Evolutionary conservation across 2,329 filamentous ascomycete species (phyloP), one percentile per base, ranked within the genome.

Genomic region (Scytalidium sp.): DNA sequence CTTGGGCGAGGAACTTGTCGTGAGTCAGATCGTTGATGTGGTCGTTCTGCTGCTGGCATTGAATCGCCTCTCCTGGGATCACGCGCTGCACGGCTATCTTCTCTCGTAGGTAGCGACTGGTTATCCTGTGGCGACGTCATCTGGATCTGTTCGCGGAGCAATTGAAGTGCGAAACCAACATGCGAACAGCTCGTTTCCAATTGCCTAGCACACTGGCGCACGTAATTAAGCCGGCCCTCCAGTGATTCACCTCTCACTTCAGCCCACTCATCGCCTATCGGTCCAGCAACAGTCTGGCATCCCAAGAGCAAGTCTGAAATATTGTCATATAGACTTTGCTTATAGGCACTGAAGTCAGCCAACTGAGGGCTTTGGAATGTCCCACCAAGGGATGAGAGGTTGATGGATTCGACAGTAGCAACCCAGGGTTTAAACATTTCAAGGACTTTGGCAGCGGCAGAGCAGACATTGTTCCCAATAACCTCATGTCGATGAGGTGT

Each of bases 261-360:
- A 3, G 92, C 84, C 94, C 94, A 99, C 70, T 99, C 94, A 65
- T 99, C 94, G 8, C 87, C 89, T 41, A 99, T 70, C 5, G 94
- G 94, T 8, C 90, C 90, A 5, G 91, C 89, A n/a, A 97, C 87
- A 20, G 88, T 84, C 69, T 99, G 94, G 62, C 92, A 97, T 51
- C 87, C 84, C 45, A 96, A 72, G 3, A 97, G 73, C 22, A 99
- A 79, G 65, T 97, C 94, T 8, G 91, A 92, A 49, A 96, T 87
- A 51, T 91, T 88, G 68, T 97, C 94, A 68, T 97, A 97, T 17
- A 96, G 76, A 59, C 87, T 88, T 67, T 99, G 94, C 70, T 97
- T 97, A 67, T 96, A 90, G 25, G 85, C 81, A 62, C 85, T 86
- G 66, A 97, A 97, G 59, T 97, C 94, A 43, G 84, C 80, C 25